A percentile compares a stretch with the other conserved stretches of the same genome.
These are phyloP conservation scores for Pisolithus albus DNA, from an alignment of 768 basidiomycete genomes.

Conservation along the genomic window DNA sequence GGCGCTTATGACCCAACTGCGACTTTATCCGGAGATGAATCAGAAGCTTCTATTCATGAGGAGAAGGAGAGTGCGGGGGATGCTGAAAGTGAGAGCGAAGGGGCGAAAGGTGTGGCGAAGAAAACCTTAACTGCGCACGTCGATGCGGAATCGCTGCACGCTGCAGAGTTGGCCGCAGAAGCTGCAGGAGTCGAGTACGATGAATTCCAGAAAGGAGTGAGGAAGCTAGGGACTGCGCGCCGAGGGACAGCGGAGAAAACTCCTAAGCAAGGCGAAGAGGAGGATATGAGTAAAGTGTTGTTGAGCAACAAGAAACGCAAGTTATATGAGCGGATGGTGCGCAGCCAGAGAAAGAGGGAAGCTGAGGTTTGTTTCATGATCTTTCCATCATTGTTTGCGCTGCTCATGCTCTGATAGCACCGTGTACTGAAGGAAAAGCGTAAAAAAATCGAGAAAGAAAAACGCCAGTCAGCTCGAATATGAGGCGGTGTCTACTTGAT, in stretches of 20 bases:
- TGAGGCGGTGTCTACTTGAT: neutral
- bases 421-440: constrained; percentile 54
- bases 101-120: constrained; percentile 22
- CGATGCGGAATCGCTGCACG: constrained; percentile 66
- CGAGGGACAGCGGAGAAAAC: constrained; percentile 25
- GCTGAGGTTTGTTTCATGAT: constrained; percentile 57
- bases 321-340: constrained; percentile 90
- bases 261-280: constrained; percentile 40
- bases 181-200: constrained; percentile 75
- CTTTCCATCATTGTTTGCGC: neutral
- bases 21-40: constrained; percentile 15
- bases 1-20: constrained; percentile 68
- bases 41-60: constrained; percentile 25
- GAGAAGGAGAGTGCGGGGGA: constrained; percentile 17
- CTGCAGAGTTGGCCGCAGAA: constrained; percentile 91
- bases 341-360: constrained; percentile 68
- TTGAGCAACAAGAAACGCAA: constrained; percentile 94
- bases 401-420: constrained; percentile 38
- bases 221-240: constrained; percentile 45
- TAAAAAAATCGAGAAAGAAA: constrained; percentile 47
- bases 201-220: constrained; percentile 70
- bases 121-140: constrained; percentile 27
- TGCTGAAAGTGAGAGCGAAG: constrained; percentile 24
- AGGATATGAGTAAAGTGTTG: constrained; percentile 96
- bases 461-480: constrained; percentile 34